Evolutionary conservation across 192 early-diverging fungal species (phyloP).

Genomic region (Gaertneriomyces semiglobifer): DNA sequence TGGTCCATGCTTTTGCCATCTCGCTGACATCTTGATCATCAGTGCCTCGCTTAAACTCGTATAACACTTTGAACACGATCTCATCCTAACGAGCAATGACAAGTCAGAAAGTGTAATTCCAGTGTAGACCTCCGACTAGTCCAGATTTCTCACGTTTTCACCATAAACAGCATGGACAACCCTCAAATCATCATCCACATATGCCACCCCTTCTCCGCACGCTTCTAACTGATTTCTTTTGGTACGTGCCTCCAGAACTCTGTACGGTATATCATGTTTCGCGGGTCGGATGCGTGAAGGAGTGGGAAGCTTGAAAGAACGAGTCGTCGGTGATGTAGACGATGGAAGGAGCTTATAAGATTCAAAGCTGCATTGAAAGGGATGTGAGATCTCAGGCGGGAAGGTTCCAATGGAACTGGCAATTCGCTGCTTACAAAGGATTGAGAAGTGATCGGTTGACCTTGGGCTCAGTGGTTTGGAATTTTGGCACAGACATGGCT

Average conservation of each 20-base stretch:
- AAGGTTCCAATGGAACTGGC: too few species aligned
- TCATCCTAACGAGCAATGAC: not conserved
- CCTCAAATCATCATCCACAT: constrained; percentile 18
- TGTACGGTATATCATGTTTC: not conserved
- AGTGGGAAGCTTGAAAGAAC: too few species aligned
- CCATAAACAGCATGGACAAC: not conserved
- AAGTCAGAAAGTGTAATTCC: not conserved
- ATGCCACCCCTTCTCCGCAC: constrained; percentile 9
- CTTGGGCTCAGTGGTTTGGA: too few species aligned
- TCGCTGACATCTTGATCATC: not conserved
- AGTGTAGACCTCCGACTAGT: not conserved
- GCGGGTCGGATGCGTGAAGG: too few species aligned
- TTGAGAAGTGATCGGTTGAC: too few species aligned
- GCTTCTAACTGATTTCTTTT: constrained; percentile 25
- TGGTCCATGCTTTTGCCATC: not conserved
- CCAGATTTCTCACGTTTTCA: not conserved
- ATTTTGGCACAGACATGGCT: too few species aligned
- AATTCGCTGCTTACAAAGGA: too few species aligned
- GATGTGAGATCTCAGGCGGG: too few species aligned
- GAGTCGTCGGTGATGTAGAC: too few species aligned
- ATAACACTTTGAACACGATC: not conserved
- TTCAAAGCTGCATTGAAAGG: too few species aligned
- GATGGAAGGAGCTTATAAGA: too few species aligned
- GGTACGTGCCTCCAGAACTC: constrained; percentile 23
- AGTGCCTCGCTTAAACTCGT: not conserved